Evolutionary conservation across 805 yeast species (phyloP), one percentile per base, ranked within the genome.

Genomic region (Millerozyma acaciae): DNA sequence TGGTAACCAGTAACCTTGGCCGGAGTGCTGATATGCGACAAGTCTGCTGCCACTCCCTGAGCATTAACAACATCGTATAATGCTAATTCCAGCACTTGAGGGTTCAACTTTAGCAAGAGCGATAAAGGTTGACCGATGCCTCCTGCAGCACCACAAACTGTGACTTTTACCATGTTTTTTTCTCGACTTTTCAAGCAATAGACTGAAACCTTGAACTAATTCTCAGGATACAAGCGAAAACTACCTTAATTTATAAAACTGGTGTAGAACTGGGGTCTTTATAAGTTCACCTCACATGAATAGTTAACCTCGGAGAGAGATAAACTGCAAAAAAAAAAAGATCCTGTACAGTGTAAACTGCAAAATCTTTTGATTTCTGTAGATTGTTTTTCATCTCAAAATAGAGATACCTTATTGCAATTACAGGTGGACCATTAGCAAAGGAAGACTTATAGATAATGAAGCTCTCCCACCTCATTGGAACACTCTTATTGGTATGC

Each of bases 71-170:
- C 64, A 50, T 67, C 73, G 38, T 48, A 67, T 23, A 67, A 53
- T 6, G 71, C 53, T 37, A 67, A 55, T 36, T 61, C 65, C 14
- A 61, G 49, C 21, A 67, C 66, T 12, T 51, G 45, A 5, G 60
- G 55, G 42, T 66, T 66, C 38, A 65, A 50, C 43, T 66, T 66
- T 40, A 67, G 53, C 30, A 67, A 55, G 35, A 66, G 53, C 8
- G 72, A 66, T 34, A 67, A 58, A 14, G 73, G 73, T 46, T 67
- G 73, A 33, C 73, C 73, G 40, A 67, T 67, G 29, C 73, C 73
- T 34, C 73, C 73, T 32, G 73, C 73, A 27, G 72, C 73, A 26
- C 73, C 73, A 43, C 70, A 66, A 32, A 67, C 71, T 23, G 73
- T 67, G 37, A 67, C 73, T 55, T 67, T 67, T 29, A 63, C 67